Evolutionary conservation across 2,329 filamentous ascomycete genomes (phyloP).

Genomic region (Xylariaceae sp.): DNA sequence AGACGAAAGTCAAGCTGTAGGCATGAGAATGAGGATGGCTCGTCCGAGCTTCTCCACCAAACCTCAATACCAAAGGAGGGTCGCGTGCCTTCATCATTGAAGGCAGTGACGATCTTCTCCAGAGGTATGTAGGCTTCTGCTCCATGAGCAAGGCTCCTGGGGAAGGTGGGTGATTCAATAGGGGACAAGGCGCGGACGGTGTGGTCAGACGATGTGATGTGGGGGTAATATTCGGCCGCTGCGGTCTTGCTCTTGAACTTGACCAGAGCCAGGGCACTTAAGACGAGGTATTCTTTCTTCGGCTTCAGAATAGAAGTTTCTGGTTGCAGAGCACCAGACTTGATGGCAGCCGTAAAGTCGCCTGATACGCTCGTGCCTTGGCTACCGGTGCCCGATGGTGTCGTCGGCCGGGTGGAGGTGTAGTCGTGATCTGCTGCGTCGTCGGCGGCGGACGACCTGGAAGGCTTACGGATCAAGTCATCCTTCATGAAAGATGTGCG

Average conservation of each 20-base stretch:
- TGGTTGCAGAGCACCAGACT: constrained; percentile 40
- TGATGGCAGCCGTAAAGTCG: constrained; percentile 25
- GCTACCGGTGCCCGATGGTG: constrained; percentile 21
- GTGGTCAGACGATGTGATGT: constrained; percentile 26
- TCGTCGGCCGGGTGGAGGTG: constrained; percentile 23
- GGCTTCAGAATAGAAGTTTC: constrained; percentile 42
- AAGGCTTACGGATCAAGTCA: constrained; percentile 21
- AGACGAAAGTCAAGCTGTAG: constrained; percentile 42
- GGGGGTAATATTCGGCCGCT: constrained; percentile 40
- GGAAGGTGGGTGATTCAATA: constrained; percentile 22
- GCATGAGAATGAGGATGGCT: constrained; percentile 37
- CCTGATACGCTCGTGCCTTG: constrained; percentile 21
- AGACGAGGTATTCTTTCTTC: constrained; percentile 43
- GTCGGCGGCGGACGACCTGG: constrained; percentile 20
- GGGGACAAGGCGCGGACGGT: constrained; percentile 28
- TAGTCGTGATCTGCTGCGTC: constrained; percentile 19
- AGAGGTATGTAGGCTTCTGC: constrained; percentile 39
- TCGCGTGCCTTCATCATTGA: constrained; percentile 41
- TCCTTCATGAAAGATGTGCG: constrained; percentile 15
- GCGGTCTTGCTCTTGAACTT: constrained; percentile 42
- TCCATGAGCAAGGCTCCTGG: constrained; percentile 13
- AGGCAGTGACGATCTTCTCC: constrained; percentile 43
- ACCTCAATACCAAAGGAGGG: constrained; percentile 46
- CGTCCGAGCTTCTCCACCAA: constrained; percentile 41
- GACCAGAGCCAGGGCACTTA: constrained; percentile 42